A percentile compares a stretch with the other conserved stretches of the same genome.
Conservation (phyloP, 2,329 filamentous ascomycete genomes). For the Fusarium nanum region DNA sequence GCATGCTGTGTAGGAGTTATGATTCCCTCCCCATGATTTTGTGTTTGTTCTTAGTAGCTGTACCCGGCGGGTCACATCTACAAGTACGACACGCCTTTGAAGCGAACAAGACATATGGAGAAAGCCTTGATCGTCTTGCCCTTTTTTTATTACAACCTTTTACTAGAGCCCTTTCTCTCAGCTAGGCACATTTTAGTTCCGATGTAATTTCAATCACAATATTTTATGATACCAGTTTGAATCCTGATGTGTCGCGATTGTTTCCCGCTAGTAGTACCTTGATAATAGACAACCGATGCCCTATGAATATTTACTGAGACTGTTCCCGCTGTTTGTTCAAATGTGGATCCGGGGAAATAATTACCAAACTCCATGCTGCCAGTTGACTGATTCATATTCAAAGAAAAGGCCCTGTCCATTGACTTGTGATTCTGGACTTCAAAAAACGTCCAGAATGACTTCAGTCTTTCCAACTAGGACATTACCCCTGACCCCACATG, state of each 20-base stretch:
- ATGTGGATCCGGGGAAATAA: constrained; percentile 3
- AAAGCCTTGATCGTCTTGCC: constrained; percentile 53
- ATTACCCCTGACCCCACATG: constrained; percentile 1
- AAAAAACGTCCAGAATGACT: background rate
- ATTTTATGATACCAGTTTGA: constrained; percentile 59
- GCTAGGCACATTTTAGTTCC: constrained; percentile 56
- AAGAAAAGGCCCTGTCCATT: constrained; percentile 13
- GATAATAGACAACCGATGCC: background rate
- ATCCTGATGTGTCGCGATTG: constrained; percentile 34
- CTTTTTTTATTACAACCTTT: constrained; percentile 52
- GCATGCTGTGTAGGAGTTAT: constrained; percentile 45
- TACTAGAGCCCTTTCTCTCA: constrained; percentile 50
- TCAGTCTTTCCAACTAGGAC: constrained; percentile 22
- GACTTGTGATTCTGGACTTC: constrained; percentile 5
- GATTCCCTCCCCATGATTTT: constrained; percentile 43
- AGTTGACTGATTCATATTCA: constrained; percentile 8
- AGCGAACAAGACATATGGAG: constrained; percentile 47
- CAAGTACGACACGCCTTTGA: constrained; percentile 36
- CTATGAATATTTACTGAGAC: constrained; percentile 2
- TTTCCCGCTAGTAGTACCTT: constrained; percentile 12
- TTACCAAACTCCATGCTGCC: constrained; percentile 45
- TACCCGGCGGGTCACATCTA: constrained; percentile 38
- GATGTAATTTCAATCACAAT: constrained; percentile 60
- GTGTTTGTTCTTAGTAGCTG: constrained; percentile 42
- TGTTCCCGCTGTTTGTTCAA: constrained; percentile 10